Evolutionary conservation across 2,329 filamentous ascomycete species (phyloP).

Genomic region (Phialophora expanda): DNA sequence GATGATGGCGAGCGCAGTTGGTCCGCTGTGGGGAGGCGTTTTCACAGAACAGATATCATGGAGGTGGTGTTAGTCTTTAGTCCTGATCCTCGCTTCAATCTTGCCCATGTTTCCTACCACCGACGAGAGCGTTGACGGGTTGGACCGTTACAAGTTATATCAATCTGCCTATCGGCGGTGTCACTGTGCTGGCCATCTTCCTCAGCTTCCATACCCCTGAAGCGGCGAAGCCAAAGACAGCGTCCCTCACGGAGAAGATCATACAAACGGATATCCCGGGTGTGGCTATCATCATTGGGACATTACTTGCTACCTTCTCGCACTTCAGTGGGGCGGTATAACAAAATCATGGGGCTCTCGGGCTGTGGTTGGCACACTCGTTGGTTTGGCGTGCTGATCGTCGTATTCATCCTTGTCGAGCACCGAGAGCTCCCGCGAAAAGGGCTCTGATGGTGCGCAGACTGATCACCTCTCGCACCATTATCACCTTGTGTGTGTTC

Average conservation of each 20-base stretch:
- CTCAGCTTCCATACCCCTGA: slow-evolving; percentile 41
- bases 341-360: background rate
- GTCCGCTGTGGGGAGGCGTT: slow-evolving; percentile 52
- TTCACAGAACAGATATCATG: slow-evolving; percentile 46
- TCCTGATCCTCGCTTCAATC: background rate
- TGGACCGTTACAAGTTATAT: slow-evolving; percentile 41
- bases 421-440: slow-evolving; percentile 44
- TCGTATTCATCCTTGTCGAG: slow-evolving; percentile 42
- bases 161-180: slow-evolving; percentile 43
- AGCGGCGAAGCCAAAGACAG: background rate
- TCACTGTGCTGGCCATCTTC: slow-evolving; percentile 45
- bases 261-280: background rate
- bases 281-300: background rate
- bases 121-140: background rate
- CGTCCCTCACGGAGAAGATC: background rate
- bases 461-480: slow-evolving; percentile 47
- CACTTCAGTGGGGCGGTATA: background rate
- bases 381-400: slow-evolving; percentile 34
- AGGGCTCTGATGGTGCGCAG: slow-evolving; percentile 47
- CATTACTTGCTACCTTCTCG: background rate
- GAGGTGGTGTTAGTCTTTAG: slow-evolving; percentile 43
- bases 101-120: background rate
- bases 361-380: background rate
- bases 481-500: slow-evolving; percentile 44
- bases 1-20: slow-evolving; percentile 44